A percentile compares a stretch with the other conserved stretches of the same genome.
phyloP scores from a whole-genome alignment of 169 alveolate species.

The Haemoproteus tartakovskyi region DNA sequence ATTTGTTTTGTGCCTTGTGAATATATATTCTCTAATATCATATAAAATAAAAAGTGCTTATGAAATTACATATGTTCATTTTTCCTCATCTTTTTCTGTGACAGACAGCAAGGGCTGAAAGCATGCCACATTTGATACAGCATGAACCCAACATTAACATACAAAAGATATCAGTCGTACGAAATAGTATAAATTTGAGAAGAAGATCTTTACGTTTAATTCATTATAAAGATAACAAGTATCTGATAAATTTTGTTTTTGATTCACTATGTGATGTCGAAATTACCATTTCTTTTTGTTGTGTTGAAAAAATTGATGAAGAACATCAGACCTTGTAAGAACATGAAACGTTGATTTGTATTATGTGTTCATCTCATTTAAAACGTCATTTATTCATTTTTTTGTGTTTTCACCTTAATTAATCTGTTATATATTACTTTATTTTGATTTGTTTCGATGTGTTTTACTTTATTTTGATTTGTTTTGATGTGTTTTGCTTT shows the following conservation, averaged over 20 bases:
- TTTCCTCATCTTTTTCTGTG: background rate
- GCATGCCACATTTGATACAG: constrained; percentile 9
- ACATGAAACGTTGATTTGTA: too few species aligned
- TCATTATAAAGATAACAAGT: constrained; percentile 12
- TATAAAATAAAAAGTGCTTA: too few species aligned
- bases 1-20: too few species aligned
- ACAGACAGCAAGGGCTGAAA: constrained; percentile 12
- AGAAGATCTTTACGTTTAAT: constrained; percentile 21
- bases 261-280: constrained; percentile 60
- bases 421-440: too few species aligned
- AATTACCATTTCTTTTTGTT: constrained; percentile 34
- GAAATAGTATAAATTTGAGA: constrained; percentile 33
- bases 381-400: too few species aligned
- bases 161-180: constrained; percentile 42
- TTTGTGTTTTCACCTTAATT: too few species aligned
- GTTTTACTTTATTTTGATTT: too few species aligned
- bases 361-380: too few species aligned
- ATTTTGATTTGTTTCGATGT: too few species aligned
- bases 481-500: too few species aligned
- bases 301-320: constrained; percentile 24
- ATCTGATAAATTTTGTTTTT: constrained; percentile 48
- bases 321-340: constrained; percentile 21
- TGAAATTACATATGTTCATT: background rate
- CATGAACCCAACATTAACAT: constrained; percentile 60
- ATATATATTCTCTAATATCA: too few species aligned